Evolutionary conservation across 1,284 basidiomycete species (phyloP).

Genomic region (Leccinum fuscescens): DNA sequence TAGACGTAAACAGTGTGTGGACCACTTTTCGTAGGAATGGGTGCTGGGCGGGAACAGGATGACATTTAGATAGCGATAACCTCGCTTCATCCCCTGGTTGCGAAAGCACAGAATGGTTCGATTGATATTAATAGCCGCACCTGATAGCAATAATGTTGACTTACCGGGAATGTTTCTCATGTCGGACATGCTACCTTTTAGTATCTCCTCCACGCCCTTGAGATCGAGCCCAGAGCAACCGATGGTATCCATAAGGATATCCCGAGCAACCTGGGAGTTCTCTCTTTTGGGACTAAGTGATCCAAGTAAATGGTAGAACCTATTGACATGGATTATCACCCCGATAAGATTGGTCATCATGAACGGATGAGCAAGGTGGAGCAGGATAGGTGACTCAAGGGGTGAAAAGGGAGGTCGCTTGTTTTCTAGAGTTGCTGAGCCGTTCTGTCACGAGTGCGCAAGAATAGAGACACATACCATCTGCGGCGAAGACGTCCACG

Average conservation of each 20-base stretch:
- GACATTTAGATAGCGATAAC: constrained; percentile 52
- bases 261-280: constrained; percentile 60
- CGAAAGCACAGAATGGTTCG: constrained; percentile 1
- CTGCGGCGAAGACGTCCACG: constrained; percentile 14
- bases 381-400: constrained; percentile 42
- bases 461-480: constrained; percentile 19
- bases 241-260: constrained; percentile 58
- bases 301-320: constrained; percentile 52
- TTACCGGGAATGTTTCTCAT: constrained; percentile 22
- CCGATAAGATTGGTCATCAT: constrained; percentile 48
- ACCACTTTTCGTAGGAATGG: constrained; percentile 43
- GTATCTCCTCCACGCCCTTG: constrained; percentile 43
- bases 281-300: constrained; percentile 53
- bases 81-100: constrained; percentile 47
- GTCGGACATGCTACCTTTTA: constrained; percentile 39
- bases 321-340: constrained; percentile 54
- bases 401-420: constrained; percentile 16
- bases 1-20: constrained; percentile 45
- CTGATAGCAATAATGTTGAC: constrained; percentile 3
- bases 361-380: constrained; percentile 62
- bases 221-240: constrained; percentile 64
- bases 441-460: background rate
- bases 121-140: background rate
- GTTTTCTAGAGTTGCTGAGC: constrained; percentile 18
- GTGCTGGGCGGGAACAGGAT: constrained; percentile 46